These are phyloP conservation scores for Salix purpurea DNA, from an alignment of 345 rosid species.

Conservation along the genomic window DNA sequence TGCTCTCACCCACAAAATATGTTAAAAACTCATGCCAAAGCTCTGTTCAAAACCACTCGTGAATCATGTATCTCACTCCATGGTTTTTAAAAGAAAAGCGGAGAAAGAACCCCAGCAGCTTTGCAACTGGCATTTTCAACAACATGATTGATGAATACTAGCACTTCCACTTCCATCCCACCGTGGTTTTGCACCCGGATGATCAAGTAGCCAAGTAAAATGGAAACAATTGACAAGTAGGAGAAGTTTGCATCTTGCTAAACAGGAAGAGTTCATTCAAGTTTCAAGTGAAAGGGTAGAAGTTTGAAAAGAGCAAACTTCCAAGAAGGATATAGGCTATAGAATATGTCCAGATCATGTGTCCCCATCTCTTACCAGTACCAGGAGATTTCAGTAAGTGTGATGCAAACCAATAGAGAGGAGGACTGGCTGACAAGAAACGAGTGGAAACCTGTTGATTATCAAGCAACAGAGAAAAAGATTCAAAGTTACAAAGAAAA, in stretches of 20 bases:
- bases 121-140: neutral
- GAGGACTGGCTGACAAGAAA: constrained; percentile 83
- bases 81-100: neutral
- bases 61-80: neutral
- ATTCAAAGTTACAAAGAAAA: neutral
- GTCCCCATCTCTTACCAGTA: constrained; percentile 44
- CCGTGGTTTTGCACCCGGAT: neutral
- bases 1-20: neutral
- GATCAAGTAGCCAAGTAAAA: neutral
- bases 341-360: constrained; percentile 64
- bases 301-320: constrained; percentile 75
- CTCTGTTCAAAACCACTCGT: too few relatives aligned
- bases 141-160: neutral
- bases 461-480: neutral
- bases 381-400: constrained; percentile 35
- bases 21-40: too few relatives aligned
- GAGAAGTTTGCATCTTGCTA: neutral
- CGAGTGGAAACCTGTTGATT: constrained; percentile 74
- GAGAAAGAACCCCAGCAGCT: neutral
- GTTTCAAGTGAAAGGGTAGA: constrained; percentile 81
- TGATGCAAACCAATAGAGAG: constrained; percentile 86
- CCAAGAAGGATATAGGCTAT: constrained; percentile 78
- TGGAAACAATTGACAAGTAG: neutral
- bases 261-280: neutral
- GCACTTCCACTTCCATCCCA: neutral